These are phyloP conservation scores for Irpex lacteus DNA, from an alignment of 1,284 basidiomycete species.

Conservation along the genomic window DNA sequence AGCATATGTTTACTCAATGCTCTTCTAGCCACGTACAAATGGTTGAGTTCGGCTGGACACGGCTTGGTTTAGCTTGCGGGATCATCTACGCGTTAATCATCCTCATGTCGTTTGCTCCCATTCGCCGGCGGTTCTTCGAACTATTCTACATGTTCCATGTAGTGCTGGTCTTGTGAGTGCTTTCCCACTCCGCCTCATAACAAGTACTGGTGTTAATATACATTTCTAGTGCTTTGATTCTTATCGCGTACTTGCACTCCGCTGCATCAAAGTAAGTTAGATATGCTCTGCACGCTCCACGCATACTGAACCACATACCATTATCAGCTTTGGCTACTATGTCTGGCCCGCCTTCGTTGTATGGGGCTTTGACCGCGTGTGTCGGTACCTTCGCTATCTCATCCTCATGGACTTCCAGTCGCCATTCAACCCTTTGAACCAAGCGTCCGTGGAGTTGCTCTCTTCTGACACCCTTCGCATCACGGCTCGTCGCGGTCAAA, in stretches of 20 bases:
- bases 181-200: background rate
- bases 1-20: background rate
- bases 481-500: conserved; percentile 26
- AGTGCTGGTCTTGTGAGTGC: conserved; percentile 7
- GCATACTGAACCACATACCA: background rate
- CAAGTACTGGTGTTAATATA: background rate
- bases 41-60: background rate
- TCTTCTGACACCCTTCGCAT: conserved; percentile 38
- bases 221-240: conserved; percentile 14
- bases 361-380: conserved; percentile 42
- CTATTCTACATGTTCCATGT: background rate
- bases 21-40: background rate
- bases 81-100: background rate
- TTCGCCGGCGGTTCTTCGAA: background rate
- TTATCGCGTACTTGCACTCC: conserved; percentile 21
- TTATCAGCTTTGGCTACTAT: conserved; percentile 19
- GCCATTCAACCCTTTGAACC: conserved; percentile 18
- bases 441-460: conserved; percentile 32
- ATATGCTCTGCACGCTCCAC: background rate
- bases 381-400: conserved; percentile 32
- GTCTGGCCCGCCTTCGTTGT: conserved; percentile 38
- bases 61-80: background rate
- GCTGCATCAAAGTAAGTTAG: conserved; percentile 16
- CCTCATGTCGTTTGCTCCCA: background rate
- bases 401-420: conserved; percentile 34